phyloP scores from a whole-genome alignment of 2,329 filamentous ascomycete genomes.

The Myriangium duriaei region DNA sequence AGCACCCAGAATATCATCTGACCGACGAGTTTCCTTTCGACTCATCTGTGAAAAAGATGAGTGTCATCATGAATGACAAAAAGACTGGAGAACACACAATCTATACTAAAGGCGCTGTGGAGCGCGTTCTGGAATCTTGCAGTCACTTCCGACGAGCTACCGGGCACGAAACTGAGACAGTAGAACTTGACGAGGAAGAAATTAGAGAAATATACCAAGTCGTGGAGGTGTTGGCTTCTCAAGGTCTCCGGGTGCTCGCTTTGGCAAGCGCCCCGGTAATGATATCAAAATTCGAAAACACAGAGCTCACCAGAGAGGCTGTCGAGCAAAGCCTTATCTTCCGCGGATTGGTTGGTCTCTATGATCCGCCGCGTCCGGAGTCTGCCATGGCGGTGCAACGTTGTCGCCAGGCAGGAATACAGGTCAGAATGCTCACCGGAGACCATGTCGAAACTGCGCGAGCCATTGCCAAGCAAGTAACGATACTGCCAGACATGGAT shows the following conservation, averaged over 20 bases:
- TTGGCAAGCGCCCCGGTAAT: conserved; percentile 47
- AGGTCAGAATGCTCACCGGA: conserved; percentile 74
- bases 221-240: conserved; percentile 53
- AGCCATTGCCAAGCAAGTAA: conserved; percentile 67
- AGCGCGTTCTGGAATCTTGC: conserved; percentile 54
- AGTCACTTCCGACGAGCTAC: too few relatives aligned
- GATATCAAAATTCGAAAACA: too few relatives aligned
- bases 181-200: conserved; percentile 39
- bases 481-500: conserved; percentile 58
- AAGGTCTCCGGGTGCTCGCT: conserved; percentile 55
- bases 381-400: conserved; percentile 59
- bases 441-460: conserved; percentile 68
- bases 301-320: conserved; percentile 43
- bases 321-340: conserved; percentile 60
- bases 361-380: conserved; percentile 74
- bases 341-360: conserved; percentile 72
- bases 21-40: conserved; percentile 62
- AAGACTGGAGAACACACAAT: conserved; percentile 29
- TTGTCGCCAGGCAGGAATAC: conserved; percentile 61
- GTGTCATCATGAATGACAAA: conserved; percentile 47
- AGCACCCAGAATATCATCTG: conserved; percentile 42
- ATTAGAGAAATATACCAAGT: conserved; percentile 47
- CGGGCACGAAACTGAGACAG: conserved; percentile 28
- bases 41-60: conserved; percentile 65
- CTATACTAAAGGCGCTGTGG: conserved; percentile 57